Evolutionary conservation across 495 filamentous ascomycete species (phyloP).

Genomic region (Aspergillus haitiensis): DNA sequence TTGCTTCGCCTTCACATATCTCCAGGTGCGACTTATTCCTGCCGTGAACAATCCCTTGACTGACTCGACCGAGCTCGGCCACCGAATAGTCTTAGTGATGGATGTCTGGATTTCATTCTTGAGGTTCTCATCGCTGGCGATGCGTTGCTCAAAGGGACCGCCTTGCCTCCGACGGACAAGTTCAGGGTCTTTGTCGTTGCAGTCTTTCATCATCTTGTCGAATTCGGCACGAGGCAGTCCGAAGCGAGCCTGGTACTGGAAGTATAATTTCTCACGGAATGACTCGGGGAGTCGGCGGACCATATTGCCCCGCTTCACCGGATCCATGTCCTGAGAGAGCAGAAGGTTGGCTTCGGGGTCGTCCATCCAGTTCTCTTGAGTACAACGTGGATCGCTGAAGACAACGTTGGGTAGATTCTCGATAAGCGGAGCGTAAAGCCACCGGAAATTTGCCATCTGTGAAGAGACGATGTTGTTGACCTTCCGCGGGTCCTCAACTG

Average conservation of each 20-base stretch:
- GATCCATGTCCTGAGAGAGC: slow-evolving; percentile 88
- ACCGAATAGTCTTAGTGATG: slow-evolving; percentile 82
- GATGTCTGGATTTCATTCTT: slow-evolving; percentile 64
- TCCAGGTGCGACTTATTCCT: slow-evolving; percentile 64
- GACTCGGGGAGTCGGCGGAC: slow-evolving; percentile 84
- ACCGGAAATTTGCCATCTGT: slow-evolving; percentile 87
- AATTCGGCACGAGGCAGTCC: slow-evolving; percentile 82
- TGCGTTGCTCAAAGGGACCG: slow-evolving; percentile 79
- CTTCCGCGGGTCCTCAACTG: slow-evolving; percentile 88
- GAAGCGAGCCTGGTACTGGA: slow-evolving; percentile 88
- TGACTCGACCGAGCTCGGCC: slow-evolving; percentile 85
- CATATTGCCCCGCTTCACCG: slow-evolving; percentile 88
- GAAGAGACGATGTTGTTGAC: slow-evolving; percentile 89
- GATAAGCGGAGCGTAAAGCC: slow-evolving; percentile 85
- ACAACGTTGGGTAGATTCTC: slow-evolving; percentile 83
- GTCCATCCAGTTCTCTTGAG: slow-evolving; percentile 61
- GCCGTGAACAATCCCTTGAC: slow-evolving; percentile 78
- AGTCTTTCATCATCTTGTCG: slow-evolving; percentile 77
- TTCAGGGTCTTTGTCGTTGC: slow-evolving; percentile 60
- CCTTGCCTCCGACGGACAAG: slow-evolving; percentile 72
- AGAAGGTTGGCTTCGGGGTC: slow-evolving; percentile 59
- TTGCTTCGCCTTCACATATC: slow-evolving; percentile 83
- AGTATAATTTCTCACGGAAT: slow-evolving; percentile 88
- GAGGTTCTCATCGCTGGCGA: slow-evolving; percentile 70
- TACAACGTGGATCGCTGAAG: slow-evolving; percentile 70